Conservation (phyloP, 2,329 filamentous ascomycete genomes). For the Xylariaceae sp. region DNA sequence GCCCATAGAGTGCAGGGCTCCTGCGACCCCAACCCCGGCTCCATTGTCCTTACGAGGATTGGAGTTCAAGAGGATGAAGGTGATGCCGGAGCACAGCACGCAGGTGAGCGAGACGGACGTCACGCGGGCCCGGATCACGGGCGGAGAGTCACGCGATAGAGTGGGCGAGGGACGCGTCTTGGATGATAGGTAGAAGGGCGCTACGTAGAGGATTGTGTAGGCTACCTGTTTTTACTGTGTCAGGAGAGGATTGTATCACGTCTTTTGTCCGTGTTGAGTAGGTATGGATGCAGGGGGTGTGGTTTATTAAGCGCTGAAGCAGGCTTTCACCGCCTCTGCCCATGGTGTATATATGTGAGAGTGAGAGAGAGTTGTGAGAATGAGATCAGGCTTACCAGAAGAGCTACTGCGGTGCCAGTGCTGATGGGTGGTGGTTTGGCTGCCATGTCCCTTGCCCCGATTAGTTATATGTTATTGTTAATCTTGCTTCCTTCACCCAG, state of each 20-base stretch:
- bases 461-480: constrained; percentile 1
- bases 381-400: constrained; percentile 33
- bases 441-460: constrained; percentile 24
- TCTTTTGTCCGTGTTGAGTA: constrained; percentile 6
- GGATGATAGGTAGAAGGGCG: constrained; percentile 80
- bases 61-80: constrained; percentile 58
- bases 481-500: too few species aligned
- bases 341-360: too few species aligned
- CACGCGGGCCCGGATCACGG: constrained; percentile 82
- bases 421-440: constrained; percentile 38
- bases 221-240: constrained; percentile 49
- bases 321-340: too few species aligned
- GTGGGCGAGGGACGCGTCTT: constrained; percentile 73
- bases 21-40: too few species aligned
- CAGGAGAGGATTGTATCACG: background rate
- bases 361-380: background rate
- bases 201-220: constrained; percentile 85
- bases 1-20: constrained; percentile 66
- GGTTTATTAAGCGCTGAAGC: too few species aligned
- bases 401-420: constrained; percentile 31
- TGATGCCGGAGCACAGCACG: constrained; percentile 58
- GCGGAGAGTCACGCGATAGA: constrained; percentile 79
- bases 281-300: too few species aligned
- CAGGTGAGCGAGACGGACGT: constrained; percentile 74
- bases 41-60: constrained; percentile 42